These are phyloP conservation scores for Boletus rubropictus DNA, from an alignment of 768 basidiomycete species.

Conservation along the genomic window DNA sequence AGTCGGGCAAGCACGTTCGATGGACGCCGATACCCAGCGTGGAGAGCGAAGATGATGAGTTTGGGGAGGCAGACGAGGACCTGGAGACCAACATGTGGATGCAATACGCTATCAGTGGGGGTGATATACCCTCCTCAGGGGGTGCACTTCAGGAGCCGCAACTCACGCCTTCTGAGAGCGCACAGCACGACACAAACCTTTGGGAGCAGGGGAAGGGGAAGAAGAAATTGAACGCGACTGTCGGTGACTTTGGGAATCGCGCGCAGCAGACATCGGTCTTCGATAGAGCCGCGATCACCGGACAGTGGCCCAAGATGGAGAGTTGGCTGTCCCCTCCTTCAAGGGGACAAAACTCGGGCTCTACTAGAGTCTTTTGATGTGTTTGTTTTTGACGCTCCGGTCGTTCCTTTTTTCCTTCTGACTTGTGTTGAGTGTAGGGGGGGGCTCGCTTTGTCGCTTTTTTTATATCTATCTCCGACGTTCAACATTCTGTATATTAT, in stretches of 20 bases:
- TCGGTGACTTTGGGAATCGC: constrained; percentile 20
- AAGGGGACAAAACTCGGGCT: constrained; percentile 29
- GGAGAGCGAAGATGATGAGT: constrained; percentile 24
- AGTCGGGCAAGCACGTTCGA: constrained; percentile 16
- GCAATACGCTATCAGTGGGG: constrained; percentile 28
- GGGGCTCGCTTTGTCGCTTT: constrained; percentile 7
- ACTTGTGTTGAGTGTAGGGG: neutral
- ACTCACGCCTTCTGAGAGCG: neutral
- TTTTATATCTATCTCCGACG: constrained; percentile 6
- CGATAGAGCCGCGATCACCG: constrained; percentile 25
- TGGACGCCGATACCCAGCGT: constrained; percentile 22
- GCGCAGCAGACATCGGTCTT: constrained; percentile 21
- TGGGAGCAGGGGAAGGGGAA: constrained; percentile 26
- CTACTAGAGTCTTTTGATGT: constrained; percentile 28
- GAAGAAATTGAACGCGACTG: constrained; percentile 13
- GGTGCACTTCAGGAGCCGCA: constrained; percentile 3
- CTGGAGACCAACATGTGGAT: constrained; percentile 25
- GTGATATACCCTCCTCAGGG: constrained; percentile 13
- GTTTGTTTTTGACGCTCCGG: neutral
- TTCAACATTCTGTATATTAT: constrained; percentile 23
- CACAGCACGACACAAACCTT: constrained; percentile 4
- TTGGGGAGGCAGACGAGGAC: constrained; percentile 11
- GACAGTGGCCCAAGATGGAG: constrained; percentile 34
- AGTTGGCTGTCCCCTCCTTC: constrained; percentile 28
- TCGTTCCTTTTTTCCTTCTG: neutral